A percentile compares a stretch with the other conserved stretches of the same genome.
Conservation (phyloP, 139 green algal genomes). For the Marvania coccoides region DNA sequence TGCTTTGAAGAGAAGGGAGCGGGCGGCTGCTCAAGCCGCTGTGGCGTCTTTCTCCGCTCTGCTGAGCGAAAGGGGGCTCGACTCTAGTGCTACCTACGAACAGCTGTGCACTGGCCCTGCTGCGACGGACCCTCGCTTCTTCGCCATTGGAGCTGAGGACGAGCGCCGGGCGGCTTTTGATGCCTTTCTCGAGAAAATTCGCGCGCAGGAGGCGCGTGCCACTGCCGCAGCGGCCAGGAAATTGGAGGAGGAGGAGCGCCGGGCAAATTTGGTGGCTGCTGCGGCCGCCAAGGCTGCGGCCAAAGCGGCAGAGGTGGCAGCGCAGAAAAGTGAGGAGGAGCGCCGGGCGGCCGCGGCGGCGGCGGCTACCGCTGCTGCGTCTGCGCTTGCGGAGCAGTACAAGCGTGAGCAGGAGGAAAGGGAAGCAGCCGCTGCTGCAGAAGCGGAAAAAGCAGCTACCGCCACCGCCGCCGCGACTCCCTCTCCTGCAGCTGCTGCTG, state of each 20-base stretch:
- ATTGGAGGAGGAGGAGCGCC: neutral
- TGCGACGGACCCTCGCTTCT: constrained; percentile 2
- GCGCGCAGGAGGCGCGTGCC: neutral
- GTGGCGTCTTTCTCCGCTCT: constrained; percentile 22
- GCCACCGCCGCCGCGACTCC: neutral
- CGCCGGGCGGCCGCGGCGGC: neutral
- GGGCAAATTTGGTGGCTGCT: neutral
- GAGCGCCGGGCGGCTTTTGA: constrained; percentile 16
- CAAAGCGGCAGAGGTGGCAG: neutral
- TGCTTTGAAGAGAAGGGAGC: constrained; percentile 17
- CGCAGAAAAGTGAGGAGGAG: neutral
- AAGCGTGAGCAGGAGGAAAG: neutral
- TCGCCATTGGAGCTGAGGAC: neutral
- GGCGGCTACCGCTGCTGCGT: too few species aligned
- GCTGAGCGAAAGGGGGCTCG: constrained; percentile 5
- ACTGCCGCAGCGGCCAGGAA: neutral
- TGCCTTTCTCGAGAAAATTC: neutral
- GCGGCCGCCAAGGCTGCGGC: neutral
- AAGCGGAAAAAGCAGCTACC: neutral
- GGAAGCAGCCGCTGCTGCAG: neutral
- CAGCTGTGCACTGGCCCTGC: neutral
- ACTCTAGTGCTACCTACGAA: neutral
- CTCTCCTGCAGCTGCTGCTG: neutral
- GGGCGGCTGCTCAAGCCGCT: constrained; percentile 7
- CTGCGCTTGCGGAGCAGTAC: neutral